Percentiles rank a stretch among this genome's conserved stretches.
Conservation (phyloP, 2,329 filamentous ascomycete genomes). For the Calonectria crousiana region DNA sequence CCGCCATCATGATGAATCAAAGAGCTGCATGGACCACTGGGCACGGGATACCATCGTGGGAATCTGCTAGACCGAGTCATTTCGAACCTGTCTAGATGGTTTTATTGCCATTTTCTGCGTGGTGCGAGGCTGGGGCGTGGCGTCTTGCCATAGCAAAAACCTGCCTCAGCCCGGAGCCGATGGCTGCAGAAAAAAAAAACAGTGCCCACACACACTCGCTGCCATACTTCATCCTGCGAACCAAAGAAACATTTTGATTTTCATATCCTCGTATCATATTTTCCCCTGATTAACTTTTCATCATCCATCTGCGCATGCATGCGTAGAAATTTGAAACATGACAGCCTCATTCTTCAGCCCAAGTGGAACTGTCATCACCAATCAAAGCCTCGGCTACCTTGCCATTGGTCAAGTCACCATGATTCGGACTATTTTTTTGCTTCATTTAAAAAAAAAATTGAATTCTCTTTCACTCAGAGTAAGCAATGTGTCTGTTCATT, state of each 20-base stretch:
- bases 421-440: neutral
- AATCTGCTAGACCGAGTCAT: neutral
- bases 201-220: neutral
- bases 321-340: neutral
- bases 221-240: neutral
- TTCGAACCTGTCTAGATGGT: neutral
- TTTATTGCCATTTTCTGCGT: neutral
- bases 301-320: neutral
- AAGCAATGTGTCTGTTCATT: neutral
- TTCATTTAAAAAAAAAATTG: neutral
- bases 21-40: neutral
- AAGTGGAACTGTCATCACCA: neutral
- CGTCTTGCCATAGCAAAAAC: neutral
- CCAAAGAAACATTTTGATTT: neutral
- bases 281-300: neutral
- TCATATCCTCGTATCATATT: neutral
- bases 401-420: neutral
- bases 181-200: neutral
- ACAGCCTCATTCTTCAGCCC: neutral
- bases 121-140: neutral
- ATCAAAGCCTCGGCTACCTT: neutral
- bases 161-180: neutral
- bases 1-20: constrained; percentile 43
- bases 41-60: neutral
- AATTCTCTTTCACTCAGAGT: neutral